Percentiles rank a stretch among this genome's conserved stretches.
Conservation (phyloP, 2,329 filamentous ascomycete genomes). For the Fusarium sp. region DNA sequence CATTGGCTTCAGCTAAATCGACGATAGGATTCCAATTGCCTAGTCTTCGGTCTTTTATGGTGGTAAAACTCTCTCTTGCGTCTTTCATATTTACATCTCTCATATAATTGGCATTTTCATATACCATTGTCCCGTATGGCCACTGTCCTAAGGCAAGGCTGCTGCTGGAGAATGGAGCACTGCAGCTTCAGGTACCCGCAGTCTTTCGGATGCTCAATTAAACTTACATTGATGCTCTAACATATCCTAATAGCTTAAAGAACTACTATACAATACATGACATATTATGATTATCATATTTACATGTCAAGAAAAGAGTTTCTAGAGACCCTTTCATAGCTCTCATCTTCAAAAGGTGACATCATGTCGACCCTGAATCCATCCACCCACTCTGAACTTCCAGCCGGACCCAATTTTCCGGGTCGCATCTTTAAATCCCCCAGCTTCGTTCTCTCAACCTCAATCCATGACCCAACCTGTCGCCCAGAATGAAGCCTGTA, state of each 20-base stretch:
- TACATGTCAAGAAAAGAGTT: not conserved
- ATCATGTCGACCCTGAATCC: conserved; percentile 36
- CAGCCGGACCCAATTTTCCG: conserved; percentile 37
- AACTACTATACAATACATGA: accelerated
- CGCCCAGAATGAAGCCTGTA: conserved; percentile 52
- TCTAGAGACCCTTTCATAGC: not conserved
- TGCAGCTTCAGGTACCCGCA: conserved; percentile 9
- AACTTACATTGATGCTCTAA: not conserved
- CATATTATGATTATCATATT: not conserved
- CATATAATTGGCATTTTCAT: not conserved
- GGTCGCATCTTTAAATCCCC: conserved; percentile 13
- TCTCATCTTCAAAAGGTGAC: conserved; percentile 21
- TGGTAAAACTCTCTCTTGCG: not conserved
- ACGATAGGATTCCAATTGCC: not conserved
- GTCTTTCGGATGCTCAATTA: not conserved
- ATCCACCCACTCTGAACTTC: conserved; percentile 23
- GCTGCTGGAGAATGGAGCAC: conserved; percentile 13
- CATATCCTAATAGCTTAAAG: accelerated
- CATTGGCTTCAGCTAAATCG: not conserved
- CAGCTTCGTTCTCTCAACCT: conserved; percentile 13
- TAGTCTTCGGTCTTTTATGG: not conserved
- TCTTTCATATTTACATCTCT: not conserved
- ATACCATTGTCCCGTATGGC: not conserved
- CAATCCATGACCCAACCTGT: conserved; percentile 8
- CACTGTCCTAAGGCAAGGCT: not conserved